Evolutionary conservation across 257 asterid species (phyloP).

Genomic region (Sherardia arvensis): DNA sequence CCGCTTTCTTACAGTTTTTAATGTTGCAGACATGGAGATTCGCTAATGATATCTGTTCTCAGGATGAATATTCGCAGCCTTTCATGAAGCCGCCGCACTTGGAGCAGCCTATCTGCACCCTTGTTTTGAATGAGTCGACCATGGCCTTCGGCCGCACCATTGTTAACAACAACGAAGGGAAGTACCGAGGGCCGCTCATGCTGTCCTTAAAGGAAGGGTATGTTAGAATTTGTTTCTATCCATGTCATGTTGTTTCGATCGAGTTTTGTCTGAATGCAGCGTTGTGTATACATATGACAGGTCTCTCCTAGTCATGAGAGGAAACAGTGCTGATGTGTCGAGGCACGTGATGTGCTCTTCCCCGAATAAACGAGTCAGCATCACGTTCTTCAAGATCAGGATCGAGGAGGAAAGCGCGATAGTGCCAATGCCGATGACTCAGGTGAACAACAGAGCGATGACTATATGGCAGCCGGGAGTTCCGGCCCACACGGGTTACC

Average conservation of each 20-base stretch:
- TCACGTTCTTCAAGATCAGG: conserved; percentile 75
- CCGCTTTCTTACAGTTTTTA: not conserved
- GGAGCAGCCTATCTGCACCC: conserved; percentile 84
- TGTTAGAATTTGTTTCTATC: conserved; percentile 11
- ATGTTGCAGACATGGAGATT: not conserved
- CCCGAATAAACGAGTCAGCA: conserved; percentile 64
- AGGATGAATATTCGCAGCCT: conserved; percentile 97
- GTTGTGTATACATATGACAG: conserved; percentile 34
- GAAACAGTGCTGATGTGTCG: conserved; percentile 80
- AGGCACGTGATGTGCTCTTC: conserved; percentile 95
- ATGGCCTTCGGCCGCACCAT: conserved; percentile 93
- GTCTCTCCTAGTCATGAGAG: conserved; percentile 89
- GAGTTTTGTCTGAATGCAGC: too few species aligned
- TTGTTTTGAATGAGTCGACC: conserved; percentile 74
- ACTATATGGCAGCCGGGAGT: conserved; percentile 72
- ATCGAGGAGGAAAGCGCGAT: conserved; percentile 27
- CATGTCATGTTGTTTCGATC: not conserved
- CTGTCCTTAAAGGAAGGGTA: conserved; percentile 87
- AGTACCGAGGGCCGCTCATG: conserved; percentile 77
- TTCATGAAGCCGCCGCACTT: conserved; percentile 93
- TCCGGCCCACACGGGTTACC: conserved; percentile 22
- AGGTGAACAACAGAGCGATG: conserved; percentile 37
- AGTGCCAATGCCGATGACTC: conserved; percentile 25
- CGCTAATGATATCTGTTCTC: conserved; percentile 2
- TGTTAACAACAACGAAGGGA: conserved; percentile 65